Evolutionary conservation across 108 stramenopile genomes (phyloP).

Genomic region (Cylindrotheca fusiformis): DNA sequence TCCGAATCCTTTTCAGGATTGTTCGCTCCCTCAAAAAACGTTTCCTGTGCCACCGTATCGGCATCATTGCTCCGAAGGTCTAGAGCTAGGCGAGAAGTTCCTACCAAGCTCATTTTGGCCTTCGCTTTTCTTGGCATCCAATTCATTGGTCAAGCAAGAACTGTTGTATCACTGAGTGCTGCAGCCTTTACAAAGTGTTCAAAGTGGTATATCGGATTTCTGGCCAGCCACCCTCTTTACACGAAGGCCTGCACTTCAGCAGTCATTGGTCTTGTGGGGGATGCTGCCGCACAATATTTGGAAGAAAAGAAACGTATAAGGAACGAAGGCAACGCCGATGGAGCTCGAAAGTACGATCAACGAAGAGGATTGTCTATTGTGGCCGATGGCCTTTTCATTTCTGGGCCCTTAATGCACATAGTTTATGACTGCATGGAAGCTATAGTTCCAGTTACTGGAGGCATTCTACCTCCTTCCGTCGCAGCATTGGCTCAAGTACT

Average conservation of each 20-base stretch:
- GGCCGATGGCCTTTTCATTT: conserved; percentile 55
- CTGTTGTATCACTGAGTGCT: not conserved
- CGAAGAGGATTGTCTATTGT: conserved; percentile 54
- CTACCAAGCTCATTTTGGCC: not conserved
- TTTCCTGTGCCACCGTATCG: not conserved
- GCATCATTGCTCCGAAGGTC: not conserved
- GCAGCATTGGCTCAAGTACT: conserved; percentile 62
- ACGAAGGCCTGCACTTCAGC: conserved; percentile 66
- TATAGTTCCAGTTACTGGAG: conserved; percentile 48
- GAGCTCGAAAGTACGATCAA: conserved; percentile 30
- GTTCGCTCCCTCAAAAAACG: not conserved
- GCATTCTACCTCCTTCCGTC: conserved; percentile 15
- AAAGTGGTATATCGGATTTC: conserved; percentile 39
- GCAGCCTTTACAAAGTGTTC: not conserved
- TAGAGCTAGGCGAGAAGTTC: not conserved
- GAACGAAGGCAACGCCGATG: not conserved
- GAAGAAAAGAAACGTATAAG: conserved; percentile 3
- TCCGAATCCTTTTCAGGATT: not conserved
- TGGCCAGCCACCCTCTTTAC: conserved; percentile 40
- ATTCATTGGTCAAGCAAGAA: not conserved
- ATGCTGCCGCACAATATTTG: conserved; percentile 49
- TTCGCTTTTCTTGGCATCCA: not conserved
- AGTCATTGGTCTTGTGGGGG: conserved; percentile 52
- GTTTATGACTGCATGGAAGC: conserved; percentile 63
- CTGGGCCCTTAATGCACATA: conserved; percentile 70